Percentiles rank a stretch among this genome's conserved stretches.
These are phyloP conservation scores for Globisporangium solare DNA, from an alignment of 352 stramenopile species.

Conservation along the genomic window DNA sequence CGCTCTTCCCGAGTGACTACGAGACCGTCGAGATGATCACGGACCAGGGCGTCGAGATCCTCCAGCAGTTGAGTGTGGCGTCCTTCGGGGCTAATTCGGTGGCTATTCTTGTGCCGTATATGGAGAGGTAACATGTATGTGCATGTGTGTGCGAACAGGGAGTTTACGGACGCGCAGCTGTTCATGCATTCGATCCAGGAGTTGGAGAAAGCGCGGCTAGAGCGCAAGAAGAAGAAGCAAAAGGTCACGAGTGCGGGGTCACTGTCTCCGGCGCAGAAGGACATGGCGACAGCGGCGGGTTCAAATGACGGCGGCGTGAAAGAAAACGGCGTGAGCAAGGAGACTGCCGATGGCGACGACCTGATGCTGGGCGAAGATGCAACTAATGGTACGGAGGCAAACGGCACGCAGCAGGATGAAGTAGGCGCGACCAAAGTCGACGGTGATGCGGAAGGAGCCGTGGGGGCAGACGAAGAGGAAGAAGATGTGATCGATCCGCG, in stretches of 20 bases:
- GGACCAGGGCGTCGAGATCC: conserved; percentile 73
- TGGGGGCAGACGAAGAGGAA: conserved; percentile 28
- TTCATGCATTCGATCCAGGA: conserved; percentile 84
- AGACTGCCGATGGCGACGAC: conserved; percentile 5
- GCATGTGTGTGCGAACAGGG: conserved; percentile 25
- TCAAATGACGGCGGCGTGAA: neutral
- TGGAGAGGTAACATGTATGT: neutral
- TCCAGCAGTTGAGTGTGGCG: conserved; percentile 50
- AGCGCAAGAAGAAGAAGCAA: conserved; percentile 68
- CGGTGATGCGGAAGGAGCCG: conserved; percentile 2
- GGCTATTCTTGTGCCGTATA: too few species aligned
- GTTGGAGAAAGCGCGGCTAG: conserved; percentile 51
- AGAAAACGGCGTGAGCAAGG: conserved; percentile 6
- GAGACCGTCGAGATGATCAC: conserved; percentile 76
- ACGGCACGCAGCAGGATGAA: conserved; percentile 6
- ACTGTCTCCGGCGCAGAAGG: conserved; percentile 10
- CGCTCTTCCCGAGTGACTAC: conserved; percentile 78
- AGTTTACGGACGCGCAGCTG: conserved; percentile 79
- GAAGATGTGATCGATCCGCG: conserved; percentile 83
- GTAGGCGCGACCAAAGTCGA: conserved; percentile 9
- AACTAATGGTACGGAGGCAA: conserved; percentile 8
- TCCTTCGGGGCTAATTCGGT: neutral
- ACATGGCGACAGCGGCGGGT: conserved; percentile 7
- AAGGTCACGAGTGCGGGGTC: conserved; percentile 12
- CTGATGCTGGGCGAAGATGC: conserved; percentile 20